Evolutionary conservation across 768 basidiomycete genomes (phyloP), one percentile per base, ranked within the genome.

Genomic region (Kwoniella botswanensis): DNA sequence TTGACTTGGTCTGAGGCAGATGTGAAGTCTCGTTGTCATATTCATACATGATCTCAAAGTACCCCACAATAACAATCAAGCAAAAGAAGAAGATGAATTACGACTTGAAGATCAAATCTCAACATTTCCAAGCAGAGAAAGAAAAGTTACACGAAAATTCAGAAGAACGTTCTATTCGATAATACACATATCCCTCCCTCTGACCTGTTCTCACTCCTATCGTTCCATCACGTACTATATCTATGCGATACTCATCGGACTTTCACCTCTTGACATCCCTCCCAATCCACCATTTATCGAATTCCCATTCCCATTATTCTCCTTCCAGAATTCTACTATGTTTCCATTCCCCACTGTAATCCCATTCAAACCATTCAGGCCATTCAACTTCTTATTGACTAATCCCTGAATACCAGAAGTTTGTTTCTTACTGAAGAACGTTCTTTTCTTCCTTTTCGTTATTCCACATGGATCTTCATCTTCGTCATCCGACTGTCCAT

Each of bases 231-330:
- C n/a, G n/a, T n/a, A n/a, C 61, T 44, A 46, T n/a, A 43, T 17
- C 63, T 63, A 74, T 17, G 70, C 71, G 22, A 79, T 74, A 70
- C 78, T 79, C 60, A 69, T 75, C 53, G 79, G 79, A 74, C 79
- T 80, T 18, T 65, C 76, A 29, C 60, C 72, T 55, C 76, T 59
- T 46, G 71, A 74, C 15, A 70, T 46, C 13, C 50, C 69, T 21
- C 46, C 44, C 5, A 53, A 52, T 17, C n/a, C 41, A 26, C 46
- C 59, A 46, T 57, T 57, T 13, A 22, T 57, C 56, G 56, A 57
- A 35, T 35, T 35, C 7, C 57, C 57, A 58, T 15, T 41, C 26
- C 26, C 35, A 35, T 35, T 35, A 4, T 60, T 60, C 29, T 55
- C 63, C 5, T 24, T 29, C 26, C 59, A 61, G 7, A 61, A 61